Evolutionary conservation across 495 filamentous ascomycete genomes (phyloP).

Genomic region (Letharia columbiana): DNA sequence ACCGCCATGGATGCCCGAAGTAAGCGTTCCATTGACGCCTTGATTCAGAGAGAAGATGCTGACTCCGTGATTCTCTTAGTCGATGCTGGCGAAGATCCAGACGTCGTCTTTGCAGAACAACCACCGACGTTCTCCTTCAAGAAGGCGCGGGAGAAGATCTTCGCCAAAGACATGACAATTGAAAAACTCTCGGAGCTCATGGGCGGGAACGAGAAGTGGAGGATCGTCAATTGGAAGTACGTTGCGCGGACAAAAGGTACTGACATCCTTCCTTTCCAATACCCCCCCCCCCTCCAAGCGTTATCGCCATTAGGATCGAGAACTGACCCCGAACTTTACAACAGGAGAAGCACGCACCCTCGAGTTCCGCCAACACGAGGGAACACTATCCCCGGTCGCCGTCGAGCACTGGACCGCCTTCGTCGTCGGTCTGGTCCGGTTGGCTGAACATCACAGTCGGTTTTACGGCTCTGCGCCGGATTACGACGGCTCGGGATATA

Average conservation of each 20-base stretch:
- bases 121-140: not conserved
- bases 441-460: conserved; percentile 6
- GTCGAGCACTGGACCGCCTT: conserved; percentile 30
- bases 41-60: not conserved
- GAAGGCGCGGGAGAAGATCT: conserved; percentile 11
- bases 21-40: not conserved
- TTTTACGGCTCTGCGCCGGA: not conserved
- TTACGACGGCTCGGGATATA: not conserved
- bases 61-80: not conserved
- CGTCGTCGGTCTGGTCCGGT: conserved; percentile 28
- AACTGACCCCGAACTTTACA: not conserved
- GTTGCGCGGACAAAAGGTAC: conserved; percentile 1
- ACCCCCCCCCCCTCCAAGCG: not conserved
- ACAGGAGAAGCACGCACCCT: conserved; percentile 17
- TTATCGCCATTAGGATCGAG: not conserved
- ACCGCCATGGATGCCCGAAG: not conserved
- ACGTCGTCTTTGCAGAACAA: not conserved
- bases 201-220: not conserved
- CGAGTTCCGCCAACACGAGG: conserved; percentile 39
- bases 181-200: conserved; percentile 13
- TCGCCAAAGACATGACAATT: not conserved
- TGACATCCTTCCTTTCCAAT: not conserved
- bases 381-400: conserved; percentile 29
- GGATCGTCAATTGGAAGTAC: conserved; percentile 18
- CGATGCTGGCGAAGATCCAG: not conserved